Evolutionary conservation across 768 basidiomycete species (phyloP).

Genomic region (Tremella fuciformis): DNA sequence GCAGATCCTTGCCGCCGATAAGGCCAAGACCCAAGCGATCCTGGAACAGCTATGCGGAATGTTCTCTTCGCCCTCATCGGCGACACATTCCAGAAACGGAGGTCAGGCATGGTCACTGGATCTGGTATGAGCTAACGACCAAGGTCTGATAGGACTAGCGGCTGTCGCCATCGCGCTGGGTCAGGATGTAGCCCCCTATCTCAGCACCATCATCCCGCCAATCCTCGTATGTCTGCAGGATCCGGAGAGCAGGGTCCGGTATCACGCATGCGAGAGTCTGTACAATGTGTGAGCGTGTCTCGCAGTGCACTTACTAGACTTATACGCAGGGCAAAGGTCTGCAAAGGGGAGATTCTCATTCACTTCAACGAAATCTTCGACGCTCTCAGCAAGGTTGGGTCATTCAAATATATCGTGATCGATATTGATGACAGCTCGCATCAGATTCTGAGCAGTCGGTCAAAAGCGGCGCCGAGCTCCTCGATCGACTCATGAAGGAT

Average conservation of each 20-base stretch:
- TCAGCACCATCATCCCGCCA: conserved; percentile 86
- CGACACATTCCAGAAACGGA: conserved; percentile 86
- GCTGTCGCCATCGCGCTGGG: conserved; percentile 96
- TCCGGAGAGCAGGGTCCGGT: conserved; percentile 84
- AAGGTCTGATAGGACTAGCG: conserved; percentile 83
- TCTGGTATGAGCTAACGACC: not conserved
- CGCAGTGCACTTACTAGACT: conserved; percentile 9
- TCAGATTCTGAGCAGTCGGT: conserved; percentile 94
- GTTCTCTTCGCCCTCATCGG: conserved; percentile 77
- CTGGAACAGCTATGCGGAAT: conserved; percentile 93
- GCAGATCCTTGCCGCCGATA: conserved; percentile 72
- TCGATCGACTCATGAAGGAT: conserved; percentile 95
- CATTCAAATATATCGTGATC: not conserved
- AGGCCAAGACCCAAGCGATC: conserved; percentile 75
- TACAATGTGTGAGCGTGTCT: conserved; percentile 71
- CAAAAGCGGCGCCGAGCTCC: conserved; percentile 94
- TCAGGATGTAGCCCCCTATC: conserved; percentile 86
- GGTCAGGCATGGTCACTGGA: conserved; percentile 47
- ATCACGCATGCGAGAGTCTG: conserved; percentile 95
- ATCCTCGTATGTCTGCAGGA: conserved; percentile 90
- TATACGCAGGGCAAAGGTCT: conserved; percentile 59
- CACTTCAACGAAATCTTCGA: conserved; percentile 99
- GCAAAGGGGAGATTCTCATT: conserved; percentile 91
- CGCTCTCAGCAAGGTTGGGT: conserved; percentile 81
- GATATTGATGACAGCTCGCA: conserved; percentile 64